Conservation (phyloP, 2,329 filamentous ascomycete genomes). For the Colletotrichum agaves region DNA sequence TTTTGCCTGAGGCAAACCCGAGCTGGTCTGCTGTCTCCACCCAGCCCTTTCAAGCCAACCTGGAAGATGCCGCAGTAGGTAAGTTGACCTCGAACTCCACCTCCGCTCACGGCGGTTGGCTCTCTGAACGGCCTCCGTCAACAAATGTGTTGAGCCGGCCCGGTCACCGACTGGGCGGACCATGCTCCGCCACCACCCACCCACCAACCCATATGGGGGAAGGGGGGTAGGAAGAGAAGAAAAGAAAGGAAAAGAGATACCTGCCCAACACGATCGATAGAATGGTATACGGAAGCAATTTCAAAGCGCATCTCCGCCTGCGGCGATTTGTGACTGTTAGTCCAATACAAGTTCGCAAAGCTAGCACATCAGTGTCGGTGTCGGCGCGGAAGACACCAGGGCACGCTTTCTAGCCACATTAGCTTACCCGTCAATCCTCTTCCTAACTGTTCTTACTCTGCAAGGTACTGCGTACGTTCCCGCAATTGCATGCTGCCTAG, state of each 20-base stretch:
- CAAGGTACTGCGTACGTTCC: conserved; percentile 27
- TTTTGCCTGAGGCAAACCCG: conserved; percentile 6
- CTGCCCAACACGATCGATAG: not conserved
- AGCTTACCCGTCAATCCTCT: conserved; percentile 35
- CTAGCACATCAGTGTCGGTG: conserved; percentile 22
- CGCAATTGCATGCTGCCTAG: not conserved
- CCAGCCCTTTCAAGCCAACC: not conserved
- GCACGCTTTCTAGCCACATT: conserved; percentile 35
- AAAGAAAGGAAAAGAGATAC: not conserved
- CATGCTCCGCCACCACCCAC: not conserved
- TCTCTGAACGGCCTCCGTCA: not conserved
- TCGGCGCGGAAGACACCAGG: conserved; percentile 20
- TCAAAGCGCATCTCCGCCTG: not conserved
- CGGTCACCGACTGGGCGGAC: not conserved
- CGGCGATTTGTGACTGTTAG: conserved; percentile 10
- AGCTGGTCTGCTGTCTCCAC: not conserved
- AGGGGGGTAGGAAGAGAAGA: too few relatives aligned
- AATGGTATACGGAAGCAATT: not conserved
- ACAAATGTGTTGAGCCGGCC: not conserved
- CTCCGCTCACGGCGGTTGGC: not conserved
- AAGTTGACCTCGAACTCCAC: not conserved
- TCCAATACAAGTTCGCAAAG: not conserved
- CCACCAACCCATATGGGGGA: too few relatives aligned
- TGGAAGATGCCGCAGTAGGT: too few relatives aligned
- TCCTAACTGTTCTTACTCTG: conserved; percentile 4